Evolutionary conservation across 106 monocot genomes (phyloP).

Genomic region (Hemerocallis citrina): DNA sequence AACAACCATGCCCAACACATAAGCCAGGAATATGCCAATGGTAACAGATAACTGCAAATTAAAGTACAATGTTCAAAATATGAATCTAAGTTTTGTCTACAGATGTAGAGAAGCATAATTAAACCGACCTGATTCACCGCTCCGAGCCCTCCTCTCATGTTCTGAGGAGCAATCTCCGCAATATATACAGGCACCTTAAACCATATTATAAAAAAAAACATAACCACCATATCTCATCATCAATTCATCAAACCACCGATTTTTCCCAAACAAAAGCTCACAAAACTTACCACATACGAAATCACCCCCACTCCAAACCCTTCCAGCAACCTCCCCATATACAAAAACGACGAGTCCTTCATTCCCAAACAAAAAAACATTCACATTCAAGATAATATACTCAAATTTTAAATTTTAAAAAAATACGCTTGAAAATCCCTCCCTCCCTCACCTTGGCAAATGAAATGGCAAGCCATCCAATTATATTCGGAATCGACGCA

Average conservation of each 20-base stretch:
- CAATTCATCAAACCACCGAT: background rate
- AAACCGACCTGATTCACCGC: constrained; percentile 79
- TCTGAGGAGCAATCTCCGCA: constrained; percentile 94
- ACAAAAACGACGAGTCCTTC: constrained; percentile 88
- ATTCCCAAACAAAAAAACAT: too few species aligned
- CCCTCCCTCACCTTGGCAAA: constrained; percentile 77
- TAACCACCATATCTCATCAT: background rate
- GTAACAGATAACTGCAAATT: constrained; percentile 77
- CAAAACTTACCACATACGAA: constrained; percentile 52
- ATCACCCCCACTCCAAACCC: constrained; percentile 94
- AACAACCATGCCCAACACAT: constrained; percentile 79
- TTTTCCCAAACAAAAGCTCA: background rate
- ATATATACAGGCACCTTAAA: constrained; percentile 89
- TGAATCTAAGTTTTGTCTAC: background rate
- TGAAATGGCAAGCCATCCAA: constrained; percentile 88
- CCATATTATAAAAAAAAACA: background rate
- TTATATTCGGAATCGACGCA: constrained; percentile 83
- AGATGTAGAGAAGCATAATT: background rate
- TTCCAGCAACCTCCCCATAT: constrained; percentile 86
- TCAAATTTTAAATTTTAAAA: background rate
- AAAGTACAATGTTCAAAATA: background rate
- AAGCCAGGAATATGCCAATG: constrained; percentile 78
- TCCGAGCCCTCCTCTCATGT: constrained; percentile 89
- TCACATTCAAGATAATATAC: background rate
- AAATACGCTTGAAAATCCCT: background rate